A percentile compares a stretch with the other conserved stretches of the same genome.
Evolutionary conservation across 2,329 filamentous ascomycete genomes (phyloP).

Genomic region (Pezicula neosporulosa): DNA sequence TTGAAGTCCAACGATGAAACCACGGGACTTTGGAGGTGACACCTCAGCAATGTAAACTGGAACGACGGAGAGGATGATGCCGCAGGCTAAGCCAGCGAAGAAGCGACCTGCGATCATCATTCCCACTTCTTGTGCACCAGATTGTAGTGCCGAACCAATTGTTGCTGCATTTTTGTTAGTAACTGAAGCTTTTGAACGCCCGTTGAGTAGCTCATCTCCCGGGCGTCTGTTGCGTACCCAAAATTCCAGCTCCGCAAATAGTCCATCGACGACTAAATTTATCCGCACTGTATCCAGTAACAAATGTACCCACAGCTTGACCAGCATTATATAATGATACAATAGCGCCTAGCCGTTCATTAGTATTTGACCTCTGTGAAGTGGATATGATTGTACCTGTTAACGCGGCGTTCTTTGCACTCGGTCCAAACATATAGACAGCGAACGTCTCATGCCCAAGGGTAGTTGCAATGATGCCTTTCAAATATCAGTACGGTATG

Average conservation of each 20-base stretch:
- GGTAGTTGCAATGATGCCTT: constrained; percentile 30
- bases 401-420: constrained; percentile 21
- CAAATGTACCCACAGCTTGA: constrained; percentile 26
- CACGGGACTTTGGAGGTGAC: constrained; percentile 23
- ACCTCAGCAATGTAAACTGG: constrained; percentile 15
- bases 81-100: constrained; percentile 14
- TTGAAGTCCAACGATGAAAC: constrained; percentile 28
- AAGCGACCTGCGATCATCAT: constrained; percentile 24
- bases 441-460: constrained; percentile 30
- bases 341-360: constrained; percentile 19
- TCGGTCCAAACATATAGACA: constrained; percentile 28
- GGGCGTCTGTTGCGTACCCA: constrained; percentile 3
- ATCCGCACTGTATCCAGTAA: constrained; percentile 30
- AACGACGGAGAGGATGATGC: constrained; percentile 6
- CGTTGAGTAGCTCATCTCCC: no score
- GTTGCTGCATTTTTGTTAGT: constrained; percentile 7
- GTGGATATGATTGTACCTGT: constrained; percentile 7
- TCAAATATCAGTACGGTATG: background rate
- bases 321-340: constrained; percentile 32
- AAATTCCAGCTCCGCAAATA: constrained; percentile 25
- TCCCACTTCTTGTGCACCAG: constrained; percentile 18
- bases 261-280: constrained; percentile 32
- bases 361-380: no score
- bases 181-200: no score
- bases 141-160: constrained; percentile 19